A percentile compares a stretch with the other conserved stretches of the same genome.
Evolutionary conservation across 1,139 yeast genomes (phyloP).

Genomic region (Hyphopichia buzzinii): DNA sequence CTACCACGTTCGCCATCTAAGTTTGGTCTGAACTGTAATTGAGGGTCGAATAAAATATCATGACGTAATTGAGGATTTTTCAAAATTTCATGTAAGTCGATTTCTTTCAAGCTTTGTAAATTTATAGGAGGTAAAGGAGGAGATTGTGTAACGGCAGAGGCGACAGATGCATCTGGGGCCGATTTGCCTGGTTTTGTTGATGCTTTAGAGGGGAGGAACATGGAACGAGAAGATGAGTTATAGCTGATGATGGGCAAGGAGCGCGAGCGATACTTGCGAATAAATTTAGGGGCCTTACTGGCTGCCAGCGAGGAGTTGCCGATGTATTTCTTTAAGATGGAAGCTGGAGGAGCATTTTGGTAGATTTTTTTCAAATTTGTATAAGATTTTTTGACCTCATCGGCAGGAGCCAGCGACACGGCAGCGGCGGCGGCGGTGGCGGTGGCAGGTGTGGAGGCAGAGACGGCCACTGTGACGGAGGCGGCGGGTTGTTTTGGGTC

Average conservation of each 20-base stretch:
- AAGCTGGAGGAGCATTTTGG: slow-evolving; percentile 1
- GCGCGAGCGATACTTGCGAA: slow-evolving; percentile 41
- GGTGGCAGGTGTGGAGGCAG: not conserved
- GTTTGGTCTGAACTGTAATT: slow-evolving; percentile 87
- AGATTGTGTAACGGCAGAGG: slow-evolving; percentile 13
- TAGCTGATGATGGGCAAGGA: slow-evolving; percentile 45
- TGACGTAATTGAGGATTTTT: slow-evolving; percentile 92
- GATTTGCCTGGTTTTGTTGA: slow-evolving; percentile 4
- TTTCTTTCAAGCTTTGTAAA: slow-evolving; percentile 77
- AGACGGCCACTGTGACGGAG: not conserved
- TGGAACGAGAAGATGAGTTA: slow-evolving; percentile 2
- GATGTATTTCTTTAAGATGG: slow-evolving; percentile 4
- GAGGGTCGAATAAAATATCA: slow-evolving; percentile 90
- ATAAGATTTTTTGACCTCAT: not conserved
- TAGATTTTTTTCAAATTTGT: slow-evolving; percentile 2
- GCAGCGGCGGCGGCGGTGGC: not conserved
- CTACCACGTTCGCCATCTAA: slow-evolving; percentile 88
- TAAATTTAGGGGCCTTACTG: slow-evolving; percentile 35
- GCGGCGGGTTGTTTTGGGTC: not conserved
- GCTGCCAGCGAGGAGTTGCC: slow-evolving; percentile 8
- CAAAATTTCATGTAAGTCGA: slow-evolving; percentile 83
- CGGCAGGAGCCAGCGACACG: no score
- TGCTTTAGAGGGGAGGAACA: not conserved
- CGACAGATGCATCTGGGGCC: slow-evolving; percentile 5
- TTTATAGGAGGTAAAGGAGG: slow-evolving; percentile 77